Base-by-base conservation (phyloP, 73 alveolate species). In the Strombidium stylifer region DNA sequence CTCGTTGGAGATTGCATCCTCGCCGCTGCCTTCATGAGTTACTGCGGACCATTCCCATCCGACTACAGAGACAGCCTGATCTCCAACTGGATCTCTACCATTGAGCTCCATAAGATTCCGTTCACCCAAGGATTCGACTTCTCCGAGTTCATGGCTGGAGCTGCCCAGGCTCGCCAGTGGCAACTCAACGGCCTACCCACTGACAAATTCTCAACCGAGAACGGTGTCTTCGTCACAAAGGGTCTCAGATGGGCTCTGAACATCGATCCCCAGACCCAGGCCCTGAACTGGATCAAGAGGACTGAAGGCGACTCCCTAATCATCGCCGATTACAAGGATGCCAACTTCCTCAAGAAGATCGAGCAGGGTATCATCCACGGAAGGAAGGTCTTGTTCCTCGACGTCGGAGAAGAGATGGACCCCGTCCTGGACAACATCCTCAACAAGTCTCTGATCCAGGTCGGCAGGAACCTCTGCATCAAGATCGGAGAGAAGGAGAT, bases 241-340 rank as follows among this genome's bases (percentile, higher is more conserved):
- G 93, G 98, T 11, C 74, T 85, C 45, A 88, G 99, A 74, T 97
- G 98, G 98, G 99, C 99, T 21, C 93, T 97, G 40, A 87, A 96
- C 75, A 96, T 97, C 52, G 99, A 97, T 69, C 99, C 99, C 31
- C 97, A 97, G 82, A 88, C 85, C 84, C 97, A 97, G 76, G 96
- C 87, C 23, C 58, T 67, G 61, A 61, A 79, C 44, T 87, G 96
- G 96, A 85, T 81, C 20, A 46, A 82, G 60, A 81, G 82, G 70
- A 87, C 82, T 92, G 92, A 82, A 70, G 92, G 78, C 10, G 54
- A 45, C 35, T 16, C 41, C 25, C 66, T 78, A 1, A 47, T 36
- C 35, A 68, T 78, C 34, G 82, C 89, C 32, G 89, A 78, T 48
- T 52, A 28, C 67, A 78, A 78, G 54, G 89, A 78, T 35, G 47